Evolutionary conservation across 2,329 filamentous ascomycete species (phyloP).

Genomic region (Sordariomycetes sp.): DNA sequence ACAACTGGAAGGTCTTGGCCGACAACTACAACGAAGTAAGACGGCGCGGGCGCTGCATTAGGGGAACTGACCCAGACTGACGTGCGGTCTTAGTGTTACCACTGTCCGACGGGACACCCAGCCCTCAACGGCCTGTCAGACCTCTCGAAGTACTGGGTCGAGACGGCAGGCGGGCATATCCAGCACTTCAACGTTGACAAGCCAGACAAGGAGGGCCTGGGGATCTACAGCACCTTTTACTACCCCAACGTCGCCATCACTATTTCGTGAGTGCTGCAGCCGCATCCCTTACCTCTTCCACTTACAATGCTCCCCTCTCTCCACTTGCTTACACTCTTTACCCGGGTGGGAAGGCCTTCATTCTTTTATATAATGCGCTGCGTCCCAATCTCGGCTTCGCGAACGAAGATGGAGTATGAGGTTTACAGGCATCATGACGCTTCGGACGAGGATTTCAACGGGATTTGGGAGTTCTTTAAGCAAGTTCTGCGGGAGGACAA

Average conservation of each 20-base stretch:
- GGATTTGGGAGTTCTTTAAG: constrained; percentile 36
- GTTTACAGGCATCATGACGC: constrained; percentile 37
- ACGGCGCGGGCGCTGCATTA: not conserved
- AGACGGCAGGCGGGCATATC: constrained; percentile 20
- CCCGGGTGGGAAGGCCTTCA: constrained; percentile 20
- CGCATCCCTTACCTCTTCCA: not conserved
- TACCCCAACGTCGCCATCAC: constrained; percentile 27
- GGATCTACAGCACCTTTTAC: constrained; percentile 24
- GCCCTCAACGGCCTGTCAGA: constrained; percentile 30
- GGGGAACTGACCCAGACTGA: not conserved
- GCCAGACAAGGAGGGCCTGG: constrained; percentile 20
- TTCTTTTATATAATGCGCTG: constrained; percentile 42
- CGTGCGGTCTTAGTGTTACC: constrained; percentile 23
- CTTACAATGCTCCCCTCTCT: not conserved
- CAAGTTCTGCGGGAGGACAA: constrained; percentile 42
- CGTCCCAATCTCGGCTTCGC: constrained; percentile 30
- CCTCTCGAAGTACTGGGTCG: constrained; percentile 29
- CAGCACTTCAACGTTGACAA: constrained; percentile 25
- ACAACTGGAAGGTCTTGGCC: constrained; percentile 28
- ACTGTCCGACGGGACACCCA: constrained; percentile 37
- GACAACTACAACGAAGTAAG: constrained; percentile 35
- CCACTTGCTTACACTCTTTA: not conserved
- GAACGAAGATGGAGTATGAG: constrained; percentile 35
- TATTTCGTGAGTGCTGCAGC: constrained; percentile 20
- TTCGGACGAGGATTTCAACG: constrained; percentile 32